phyloP scores from a whole-genome alignment of 2,329 filamentous ascomycete species.

The Neonectria neomacrospora region DNA sequence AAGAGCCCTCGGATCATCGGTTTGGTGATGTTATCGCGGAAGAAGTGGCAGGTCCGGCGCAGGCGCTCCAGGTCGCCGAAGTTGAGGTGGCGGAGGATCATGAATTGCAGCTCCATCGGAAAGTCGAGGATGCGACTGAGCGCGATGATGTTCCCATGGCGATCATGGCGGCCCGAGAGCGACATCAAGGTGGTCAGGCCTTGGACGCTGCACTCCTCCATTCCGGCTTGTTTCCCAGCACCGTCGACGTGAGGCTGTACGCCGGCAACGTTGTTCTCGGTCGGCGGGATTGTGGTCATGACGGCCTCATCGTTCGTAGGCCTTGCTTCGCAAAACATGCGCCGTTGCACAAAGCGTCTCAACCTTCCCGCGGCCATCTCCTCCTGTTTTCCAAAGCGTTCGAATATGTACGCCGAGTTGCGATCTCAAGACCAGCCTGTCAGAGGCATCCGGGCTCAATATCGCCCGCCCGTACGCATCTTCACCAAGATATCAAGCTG shows the following conservation, averaged over 20 bases:
- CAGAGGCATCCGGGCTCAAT: conserved; percentile 6
- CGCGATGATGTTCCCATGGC: conserved; percentile 2
- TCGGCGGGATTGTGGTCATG: background rate
- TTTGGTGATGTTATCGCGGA: conserved; percentile 50
- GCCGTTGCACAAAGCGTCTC: conserved; percentile 16
- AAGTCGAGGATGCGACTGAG: conserved; percentile 47
- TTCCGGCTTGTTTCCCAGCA: background rate
- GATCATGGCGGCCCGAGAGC: conserved; percentile 21
- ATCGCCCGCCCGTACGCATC: conserved; percentile 9
- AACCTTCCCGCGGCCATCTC: conserved; percentile 13
- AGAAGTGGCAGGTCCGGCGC: conserved; percentile 53
- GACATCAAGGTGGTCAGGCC: conserved; percentile 20
- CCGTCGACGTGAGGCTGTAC: background rate
- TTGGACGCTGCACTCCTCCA: conserved; percentile 17
- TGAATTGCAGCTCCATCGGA: conserved; percentile 55
- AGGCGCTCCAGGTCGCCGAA: conserved; percentile 58
- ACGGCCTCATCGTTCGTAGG: background rate
- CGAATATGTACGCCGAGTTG: background rate
- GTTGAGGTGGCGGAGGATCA: conserved; percentile 53
- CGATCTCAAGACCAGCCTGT: conserved; percentile 4
- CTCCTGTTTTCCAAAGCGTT: background rate
- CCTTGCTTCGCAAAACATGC: conserved; percentile 7
- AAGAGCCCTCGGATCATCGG: conserved; percentile 51
- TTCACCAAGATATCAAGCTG: conserved; percentile 7
- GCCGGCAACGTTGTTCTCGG: background rate